phyloP scores from a whole-genome alignment of 2,329 filamentous ascomycete genomes.

The Cordyceps pruinosa region DNA sequence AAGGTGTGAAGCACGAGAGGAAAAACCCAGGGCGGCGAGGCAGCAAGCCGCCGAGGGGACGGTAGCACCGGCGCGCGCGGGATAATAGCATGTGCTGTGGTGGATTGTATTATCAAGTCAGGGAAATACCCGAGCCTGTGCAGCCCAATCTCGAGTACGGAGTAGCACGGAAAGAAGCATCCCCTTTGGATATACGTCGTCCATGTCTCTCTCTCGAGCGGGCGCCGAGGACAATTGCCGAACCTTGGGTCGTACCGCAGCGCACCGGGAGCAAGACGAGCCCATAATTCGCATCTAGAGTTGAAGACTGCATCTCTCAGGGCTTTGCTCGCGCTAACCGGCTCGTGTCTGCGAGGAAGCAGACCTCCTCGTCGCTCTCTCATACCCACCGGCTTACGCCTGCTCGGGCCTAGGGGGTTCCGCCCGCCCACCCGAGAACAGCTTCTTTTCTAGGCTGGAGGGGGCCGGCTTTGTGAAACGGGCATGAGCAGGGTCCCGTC shows the following conservation, averaged over 20 bases:
- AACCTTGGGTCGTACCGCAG: not conserved
- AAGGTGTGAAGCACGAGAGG: not conserved
- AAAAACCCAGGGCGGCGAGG: not conserved
- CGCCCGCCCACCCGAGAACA: not conserved
- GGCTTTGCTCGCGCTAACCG: not conserved
- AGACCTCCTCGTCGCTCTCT: not conserved
- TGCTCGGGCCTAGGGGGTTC: not conserved
- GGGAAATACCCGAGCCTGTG: not conserved
- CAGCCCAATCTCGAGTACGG: not conserved
- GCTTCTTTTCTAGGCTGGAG: not conserved
- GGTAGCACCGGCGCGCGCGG: not conserved
- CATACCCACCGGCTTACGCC: slow-evolving; percentile 9
- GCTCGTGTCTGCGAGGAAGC: slow-evolving; percentile 1
- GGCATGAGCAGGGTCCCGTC: not conserved
- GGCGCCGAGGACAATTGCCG: slow-evolving; percentile 1
- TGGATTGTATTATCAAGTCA: not conserved
- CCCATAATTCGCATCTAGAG: slow-evolving; percentile 7
- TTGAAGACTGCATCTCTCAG: not conserved
- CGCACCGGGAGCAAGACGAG: not conserved
- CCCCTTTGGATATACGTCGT: too few species aligned
- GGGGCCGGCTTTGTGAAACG: slow-evolving; percentile 2
- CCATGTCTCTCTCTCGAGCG: too few species aligned
- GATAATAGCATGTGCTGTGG: not conserved
- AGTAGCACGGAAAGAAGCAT: not conserved
- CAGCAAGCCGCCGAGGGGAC: not conserved